Percentiles rank a stretch among this genome's conserved stretches.
Conservation (phyloP, 331 rosid species). For the Acacia concinna region DNA sequence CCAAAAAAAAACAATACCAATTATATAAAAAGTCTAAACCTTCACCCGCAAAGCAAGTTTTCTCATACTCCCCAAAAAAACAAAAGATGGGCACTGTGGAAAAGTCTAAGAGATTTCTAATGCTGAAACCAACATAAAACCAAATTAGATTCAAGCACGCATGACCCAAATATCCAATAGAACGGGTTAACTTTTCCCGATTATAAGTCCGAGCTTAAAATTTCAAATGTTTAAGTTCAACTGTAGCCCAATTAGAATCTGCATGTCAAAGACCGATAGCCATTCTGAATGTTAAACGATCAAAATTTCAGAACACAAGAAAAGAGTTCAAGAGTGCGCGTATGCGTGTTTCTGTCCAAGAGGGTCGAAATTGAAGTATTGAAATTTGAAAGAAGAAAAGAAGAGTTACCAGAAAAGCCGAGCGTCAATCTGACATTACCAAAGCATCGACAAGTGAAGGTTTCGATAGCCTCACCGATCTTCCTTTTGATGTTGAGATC, state of each 20-base stretch:
- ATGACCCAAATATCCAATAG: neutral
- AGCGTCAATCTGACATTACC: conserved; percentile 2
- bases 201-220: neutral
- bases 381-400: neutral
- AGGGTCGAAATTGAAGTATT: neutral
- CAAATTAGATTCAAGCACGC: neutral
- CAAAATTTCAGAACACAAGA: neutral
- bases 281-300: neutral
- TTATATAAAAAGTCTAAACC: neutral
- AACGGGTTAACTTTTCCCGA: no score
- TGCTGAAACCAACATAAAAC: neutral
- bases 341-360: no score
- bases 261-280: neutral
- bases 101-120: neutral
- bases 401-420: conserved; percentile 2
- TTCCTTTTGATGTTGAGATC: neutral
- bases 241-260: neutral
- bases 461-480: neutral
- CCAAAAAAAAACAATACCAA: neutral
- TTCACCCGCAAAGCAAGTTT: neutral
- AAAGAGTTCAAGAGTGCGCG: neutral
- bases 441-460: neutral
- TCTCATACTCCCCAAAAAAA: neutral
- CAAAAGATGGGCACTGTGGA: neutral
- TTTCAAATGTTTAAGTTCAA: neutral